Conservation (phyloP, 345 rosid genomes). For the Corchorus olitorius region DNA sequence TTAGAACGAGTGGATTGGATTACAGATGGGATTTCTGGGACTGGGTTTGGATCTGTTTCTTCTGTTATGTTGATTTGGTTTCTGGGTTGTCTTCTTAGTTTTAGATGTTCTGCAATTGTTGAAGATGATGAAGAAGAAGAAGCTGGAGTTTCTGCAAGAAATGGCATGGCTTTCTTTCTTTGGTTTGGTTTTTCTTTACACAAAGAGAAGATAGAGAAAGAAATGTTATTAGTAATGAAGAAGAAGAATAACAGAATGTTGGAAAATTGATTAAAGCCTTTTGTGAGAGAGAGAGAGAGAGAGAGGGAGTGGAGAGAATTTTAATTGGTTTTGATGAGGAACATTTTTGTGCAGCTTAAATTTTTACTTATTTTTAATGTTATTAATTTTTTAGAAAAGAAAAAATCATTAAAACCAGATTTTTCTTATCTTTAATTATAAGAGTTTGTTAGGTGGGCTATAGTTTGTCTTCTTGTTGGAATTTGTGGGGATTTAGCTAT, state of each 20-base stretch:
- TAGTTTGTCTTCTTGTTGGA: constrained; percentile 35
- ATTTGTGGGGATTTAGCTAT: constrained; percentile 18
- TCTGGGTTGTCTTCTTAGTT: constrained; percentile 55
- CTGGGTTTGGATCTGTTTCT: constrained; percentile 43
- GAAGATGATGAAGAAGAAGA: constrained; percentile 32
- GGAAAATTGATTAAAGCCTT: neutral
- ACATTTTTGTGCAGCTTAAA: neutral
- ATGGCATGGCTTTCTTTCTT: constrained; percentile 43
- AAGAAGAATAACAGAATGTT: constrained; percentile 12
- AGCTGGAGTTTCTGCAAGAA: constrained; percentile 41
- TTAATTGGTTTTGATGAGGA: neutral
- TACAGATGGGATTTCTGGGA: constrained; percentile 35
- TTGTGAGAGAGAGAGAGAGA: constrained; percentile 3
- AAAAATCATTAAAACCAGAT: neutral
- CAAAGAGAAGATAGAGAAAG: constrained; percentile 18
- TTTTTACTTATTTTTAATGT: neutral
- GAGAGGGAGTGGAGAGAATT: constrained; percentile 3
- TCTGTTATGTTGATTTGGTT: constrained; percentile 34
- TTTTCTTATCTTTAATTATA: neutral
- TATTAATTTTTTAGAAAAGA: neutral
- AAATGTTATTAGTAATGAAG: neutral
- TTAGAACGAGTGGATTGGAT: constrained; percentile 43
- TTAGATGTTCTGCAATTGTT: constrained; percentile 48
- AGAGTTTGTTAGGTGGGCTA: constrained; percentile 39
- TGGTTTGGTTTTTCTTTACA: neutral